A percentile compares a stretch with the other conserved stretches of the same genome.
phyloP scores from a whole-genome alignment of 2,329 filamentous ascomycete genomes.

The Ustulina deusta region DNA sequence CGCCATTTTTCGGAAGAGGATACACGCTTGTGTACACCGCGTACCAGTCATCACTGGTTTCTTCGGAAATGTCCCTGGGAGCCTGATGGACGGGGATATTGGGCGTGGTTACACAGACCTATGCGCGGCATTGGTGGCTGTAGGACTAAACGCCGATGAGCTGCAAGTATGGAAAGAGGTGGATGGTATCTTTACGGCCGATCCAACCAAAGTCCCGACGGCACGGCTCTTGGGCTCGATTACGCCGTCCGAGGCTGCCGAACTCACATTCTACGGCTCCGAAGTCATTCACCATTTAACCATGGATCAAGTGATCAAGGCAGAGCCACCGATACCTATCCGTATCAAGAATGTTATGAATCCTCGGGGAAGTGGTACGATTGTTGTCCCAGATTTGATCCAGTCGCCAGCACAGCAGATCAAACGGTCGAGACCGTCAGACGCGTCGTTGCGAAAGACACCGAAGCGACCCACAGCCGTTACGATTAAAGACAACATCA shows the following conservation, averaged over 20 bases:
- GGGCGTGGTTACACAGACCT: conserved; percentile 97
- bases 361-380: conserved; percentile 80
- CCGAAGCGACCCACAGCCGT: conserved; percentile 87
- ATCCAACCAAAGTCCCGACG: conserved; percentile 90
- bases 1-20: conserved; percentile 70
- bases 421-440: conserved; percentile 62
- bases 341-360: conserved; percentile 95
- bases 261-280: conserved; percentile 92
- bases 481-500: conserved; percentile 96
- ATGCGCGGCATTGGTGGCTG: conserved; percentile 90
- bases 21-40: conserved; percentile 72
- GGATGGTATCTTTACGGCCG: conserved; percentile 87
- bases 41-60: conserved; percentile 91
- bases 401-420: conserved; percentile 68
- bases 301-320: conserved; percentile 95
- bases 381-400: conserved; percentile 81
- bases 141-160: conserved; percentile 87
- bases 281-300: conserved; percentile 99
- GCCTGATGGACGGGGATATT: conserved; percentile 87
- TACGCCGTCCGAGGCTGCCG: conserved; percentile 93
- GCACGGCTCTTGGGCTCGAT: conserved; percentile 90
- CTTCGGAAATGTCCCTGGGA: conserved; percentile 93
- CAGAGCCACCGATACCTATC: conserved; percentile 81
- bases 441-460: conserved; percentile 64
- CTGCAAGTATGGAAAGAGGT: conserved; percentile 99